Percentiles rank a stretch among this genome's conserved stretches.
Conservation (phyloP, 2,329 filamentous ascomycete species). For the Allantophomopsis lycopodina region DNA sequence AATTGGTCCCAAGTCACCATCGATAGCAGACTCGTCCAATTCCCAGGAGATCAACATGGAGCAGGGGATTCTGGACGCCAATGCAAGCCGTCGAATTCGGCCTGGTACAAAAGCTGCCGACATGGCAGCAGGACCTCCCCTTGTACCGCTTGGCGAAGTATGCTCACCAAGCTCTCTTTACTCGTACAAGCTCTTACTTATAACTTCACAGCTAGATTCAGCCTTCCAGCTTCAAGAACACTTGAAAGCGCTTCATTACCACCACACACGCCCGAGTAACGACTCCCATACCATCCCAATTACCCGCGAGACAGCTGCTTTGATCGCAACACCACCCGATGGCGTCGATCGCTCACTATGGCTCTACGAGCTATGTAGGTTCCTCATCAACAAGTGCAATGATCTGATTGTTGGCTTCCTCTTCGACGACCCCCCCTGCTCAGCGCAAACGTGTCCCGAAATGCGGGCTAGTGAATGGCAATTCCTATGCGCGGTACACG, state of each 20-base stretch:
- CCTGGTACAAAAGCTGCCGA: constrained; percentile 85
- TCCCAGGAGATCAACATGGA: constrained; percentile 43
- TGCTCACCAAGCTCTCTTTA: constrained; percentile 13
- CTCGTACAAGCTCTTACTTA: constrained; percentile 9
- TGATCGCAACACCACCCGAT: constrained; percentile 67
- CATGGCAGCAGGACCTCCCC: constrained; percentile 83
- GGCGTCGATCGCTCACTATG: constrained; percentile 79
- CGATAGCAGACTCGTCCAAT: constrained; percentile 43
- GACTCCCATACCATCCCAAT: constrained; percentile 55
- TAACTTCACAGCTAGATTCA: constrained; percentile 63
- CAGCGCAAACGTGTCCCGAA: constrained; percentile 78
- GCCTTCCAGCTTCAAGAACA: constrained; percentile 97
- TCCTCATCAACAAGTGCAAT: constrained; percentile 91
- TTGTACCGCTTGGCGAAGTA: constrained; percentile 77
- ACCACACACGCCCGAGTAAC: constrained; percentile 51
- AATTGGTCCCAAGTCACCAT: constrained; percentile 66
- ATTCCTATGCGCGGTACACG: constrained; percentile 94
- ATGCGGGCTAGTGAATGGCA: constrained; percentile 99
- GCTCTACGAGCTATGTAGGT: constrained; percentile 96
- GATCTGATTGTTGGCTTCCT: constrained; percentile 85
- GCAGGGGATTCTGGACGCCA: constrained; percentile 52
- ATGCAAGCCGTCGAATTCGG: constrained; percentile 72
- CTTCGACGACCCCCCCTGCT: constrained; percentile 81
- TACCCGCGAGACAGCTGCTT: constrained; percentile 58
- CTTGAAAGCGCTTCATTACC: constrained; percentile 79